These are phyloP conservation scores for Myotisia sp. DNA, from an alignment of 2,329 filamentous ascomycete genomes.

Conservation along the genomic window DNA sequence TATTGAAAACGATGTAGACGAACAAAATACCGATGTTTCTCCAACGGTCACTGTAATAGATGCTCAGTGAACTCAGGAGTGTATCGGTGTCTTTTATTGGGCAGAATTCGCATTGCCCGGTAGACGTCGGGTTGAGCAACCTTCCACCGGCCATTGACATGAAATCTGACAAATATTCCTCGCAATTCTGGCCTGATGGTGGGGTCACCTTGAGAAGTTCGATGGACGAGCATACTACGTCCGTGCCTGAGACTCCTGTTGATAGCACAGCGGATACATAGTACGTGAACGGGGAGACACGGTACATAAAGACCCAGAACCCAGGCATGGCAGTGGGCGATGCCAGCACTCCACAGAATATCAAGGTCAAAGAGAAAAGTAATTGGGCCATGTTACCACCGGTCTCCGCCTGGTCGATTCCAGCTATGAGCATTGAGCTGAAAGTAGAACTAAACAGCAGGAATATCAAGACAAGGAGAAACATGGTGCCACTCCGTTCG, in stretches of 20 bases:
- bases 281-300: slow-evolving; percentile 53
- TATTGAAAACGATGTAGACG: slow-evolving; percentile 52
- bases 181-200: slow-evolving; percentile 50
- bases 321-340: slow-evolving; percentile 44
- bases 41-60: slow-evolving; percentile 41
- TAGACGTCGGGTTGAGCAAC: slow-evolving; percentile 33
- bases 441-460: slow-evolving; percentile 60
- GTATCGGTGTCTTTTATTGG: slow-evolving; percentile 32
- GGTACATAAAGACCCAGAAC: slow-evolving; percentile 71
- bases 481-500: slow-evolving; percentile 49
- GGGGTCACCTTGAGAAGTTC: slow-evolving; percentile 27
- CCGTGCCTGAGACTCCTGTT: slow-evolving; percentile 20
- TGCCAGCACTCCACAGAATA: slow-evolving; percentile 44
- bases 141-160: slow-evolving; percentile 24
- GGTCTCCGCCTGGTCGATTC: slow-evolving; percentile 53
- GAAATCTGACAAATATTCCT: slow-evolving; percentile 33
- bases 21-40: slow-evolving; percentile 58
- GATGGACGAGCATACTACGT: slow-evolving; percentile 21
- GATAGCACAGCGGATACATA: slow-evolving; percentile 31
- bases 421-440: slow-evolving; percentile 58
- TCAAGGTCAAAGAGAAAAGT: slow-evolving; percentile 43
- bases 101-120: slow-evolving; percentile 38
- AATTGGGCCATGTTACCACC: slow-evolving; percentile 50
- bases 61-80: slow-evolving; percentile 31
- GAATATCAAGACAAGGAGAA: slow-evolving; percentile 51